Percentiles rank a stretch among this genome's conserved stretches.
phyloP scores from a whole-genome alignment of 1,284 basidiomycete genomes.

The Moesziomyces sp. region DNA sequence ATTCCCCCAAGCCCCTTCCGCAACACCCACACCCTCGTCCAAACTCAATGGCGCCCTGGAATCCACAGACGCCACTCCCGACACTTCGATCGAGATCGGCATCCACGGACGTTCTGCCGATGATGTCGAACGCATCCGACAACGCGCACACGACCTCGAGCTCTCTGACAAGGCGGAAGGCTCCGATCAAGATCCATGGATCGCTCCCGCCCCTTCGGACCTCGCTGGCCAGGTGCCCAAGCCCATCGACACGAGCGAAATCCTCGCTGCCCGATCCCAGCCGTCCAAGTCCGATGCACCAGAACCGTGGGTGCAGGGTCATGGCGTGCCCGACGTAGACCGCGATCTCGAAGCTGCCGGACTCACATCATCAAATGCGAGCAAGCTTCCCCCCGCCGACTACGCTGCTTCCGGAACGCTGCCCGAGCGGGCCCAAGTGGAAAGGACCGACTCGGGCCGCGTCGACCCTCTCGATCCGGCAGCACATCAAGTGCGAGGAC shows the following conservation, averaged over 20 bases:
- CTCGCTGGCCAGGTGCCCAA: slow-evolving; percentile 33
- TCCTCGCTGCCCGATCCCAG: slow-evolving; percentile 21
- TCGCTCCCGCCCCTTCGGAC: slow-evolving; percentile 24
- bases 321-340: slow-evolving; percentile 24
- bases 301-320: slow-evolving; percentile 46
- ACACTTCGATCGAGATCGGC: slow-evolving; percentile 55
- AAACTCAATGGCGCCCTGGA: slow-evolving; percentile 28
- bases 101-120: slow-evolving; percentile 46
- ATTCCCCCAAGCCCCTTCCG: slow-evolving; percentile 49
- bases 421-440: slow-evolving; percentile 45
- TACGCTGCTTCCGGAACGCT: slow-evolving; percentile 29
- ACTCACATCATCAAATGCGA: neutral
- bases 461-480: slow-evolving; percentile 51
- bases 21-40: slow-evolving; percentile 19
- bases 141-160: slow-evolving; percentile 33
- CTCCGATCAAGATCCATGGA: slow-evolving; percentile 30
- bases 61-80: slow-evolving; percentile 19
- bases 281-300: slow-evolving; percentile 12
- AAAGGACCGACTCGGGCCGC: slow-evolving; percentile 46
- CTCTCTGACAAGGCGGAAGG: slow-evolving; percentile 19
- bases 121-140: slow-evolving; percentile 43
- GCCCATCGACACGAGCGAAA: slow-evolving; percentile 37
- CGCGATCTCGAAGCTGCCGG: slow-evolving; percentile 23
- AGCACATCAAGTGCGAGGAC: slow-evolving; percentile 47
- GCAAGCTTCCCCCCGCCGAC: slow-evolving; percentile 21